Evolutionary conservation across 2,329 filamentous ascomycete genomes (phyloP).

Genomic region (Colletotrichum tofieldiae): DNA sequence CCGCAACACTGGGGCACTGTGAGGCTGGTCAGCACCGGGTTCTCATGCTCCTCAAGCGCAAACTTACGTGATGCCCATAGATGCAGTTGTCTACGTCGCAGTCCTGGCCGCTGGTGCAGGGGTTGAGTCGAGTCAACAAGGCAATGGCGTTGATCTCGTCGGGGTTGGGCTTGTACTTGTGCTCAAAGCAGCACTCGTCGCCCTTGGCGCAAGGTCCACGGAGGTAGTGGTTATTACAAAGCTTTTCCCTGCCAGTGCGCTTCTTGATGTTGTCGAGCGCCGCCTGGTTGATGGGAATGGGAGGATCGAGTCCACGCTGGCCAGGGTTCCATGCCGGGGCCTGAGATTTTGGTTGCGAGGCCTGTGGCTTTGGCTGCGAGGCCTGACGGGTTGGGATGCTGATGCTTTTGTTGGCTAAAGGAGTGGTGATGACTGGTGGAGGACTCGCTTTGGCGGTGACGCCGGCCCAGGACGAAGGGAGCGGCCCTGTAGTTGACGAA

Average conservation of each 20-base stretch:
- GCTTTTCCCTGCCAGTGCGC: slow-evolving; percentile 68
- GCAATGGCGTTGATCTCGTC: slow-evolving; percentile 72
- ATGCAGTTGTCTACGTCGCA: slow-evolving; percentile 73
- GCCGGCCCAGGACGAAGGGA: slow-evolving; percentile 57
- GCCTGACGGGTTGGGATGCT: slow-evolving; percentile 39
- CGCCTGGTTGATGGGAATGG: slow-evolving; percentile 61
- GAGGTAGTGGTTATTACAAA: slow-evolving; percentile 76
- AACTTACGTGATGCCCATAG: slow-evolving; percentile 74
- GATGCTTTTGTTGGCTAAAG: slow-evolving; percentile 54
- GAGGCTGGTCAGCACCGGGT: slow-evolving; percentile 14
- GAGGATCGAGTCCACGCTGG: slow-evolving; percentile 68
- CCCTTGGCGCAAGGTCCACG: slow-evolving; percentile 70
- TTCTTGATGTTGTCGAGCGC: slow-evolving; percentile 71
- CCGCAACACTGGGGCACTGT: slow-evolving; percentile 69
- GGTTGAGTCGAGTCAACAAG: slow-evolving; percentile 70
- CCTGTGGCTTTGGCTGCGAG: not conserved
- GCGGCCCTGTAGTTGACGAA: slow-evolving; percentile 44
- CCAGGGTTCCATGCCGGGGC: slow-evolving; percentile 67
- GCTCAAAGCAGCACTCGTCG: slow-evolving; percentile 70
- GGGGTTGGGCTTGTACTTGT: slow-evolving; percentile 66
- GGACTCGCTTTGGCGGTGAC: slow-evolving; percentile 59
- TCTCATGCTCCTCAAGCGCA: not conserved
- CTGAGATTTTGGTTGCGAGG: slow-evolving; percentile 45
- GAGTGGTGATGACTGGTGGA: slow-evolving; percentile 61
- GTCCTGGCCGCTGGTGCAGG: slow-evolving; percentile 71